Percentiles rank a stretch among this genome's conserved stretches.
These are phyloP conservation scores for Rhizopogon vulgaris DNA, from an alignment of 768 basidiomycete species.

Conservation along the genomic window DNA sequence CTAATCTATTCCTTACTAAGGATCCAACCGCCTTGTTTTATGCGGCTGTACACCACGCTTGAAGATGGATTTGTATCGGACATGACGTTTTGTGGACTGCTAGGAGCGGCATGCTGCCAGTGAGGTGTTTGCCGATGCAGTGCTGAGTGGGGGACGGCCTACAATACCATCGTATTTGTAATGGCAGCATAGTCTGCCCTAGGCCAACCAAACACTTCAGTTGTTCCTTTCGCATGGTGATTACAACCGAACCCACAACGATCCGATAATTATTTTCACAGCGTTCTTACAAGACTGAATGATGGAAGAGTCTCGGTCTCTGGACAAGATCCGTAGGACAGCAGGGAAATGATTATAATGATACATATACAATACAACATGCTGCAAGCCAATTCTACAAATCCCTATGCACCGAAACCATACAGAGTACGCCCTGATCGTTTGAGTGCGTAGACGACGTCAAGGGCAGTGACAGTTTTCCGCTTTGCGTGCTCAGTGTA, in stretches of 20 bases:
- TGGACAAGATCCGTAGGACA: background rate
- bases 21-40: background rate
- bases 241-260: too few species aligned
- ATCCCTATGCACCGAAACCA: slow-evolving; percentile 16
- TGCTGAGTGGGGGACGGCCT: too few species aligned
- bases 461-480: slow-evolving; percentile 92
- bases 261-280: too few species aligned
- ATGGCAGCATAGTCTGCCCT: too few species aligned
- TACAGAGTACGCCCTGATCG: slow-evolving; percentile 76
- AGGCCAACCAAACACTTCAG: too few species aligned
- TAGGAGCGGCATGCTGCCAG: too few species aligned
- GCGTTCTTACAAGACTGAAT: too few species aligned
- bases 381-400: background rate
- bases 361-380: slow-evolving; percentile 22
- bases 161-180: too few species aligned
- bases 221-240: too few species aligned
- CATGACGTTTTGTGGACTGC: background rate
- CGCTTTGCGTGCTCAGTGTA: slow-evolving; percentile 98
- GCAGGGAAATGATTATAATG: slow-evolving; percentile 17
- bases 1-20: too few species aligned
- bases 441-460: slow-evolving; percentile 85
- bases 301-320: too few species aligned
- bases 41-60: background rate
- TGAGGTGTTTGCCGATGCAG: too few species aligned
- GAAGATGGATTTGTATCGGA: background rate